Percentiles rank a stretch among this genome's conserved stretches.
Conservation (phyloP, 2,329 filamentous ascomycete species). For the Paracorniculantispora psalliotae region DNA sequence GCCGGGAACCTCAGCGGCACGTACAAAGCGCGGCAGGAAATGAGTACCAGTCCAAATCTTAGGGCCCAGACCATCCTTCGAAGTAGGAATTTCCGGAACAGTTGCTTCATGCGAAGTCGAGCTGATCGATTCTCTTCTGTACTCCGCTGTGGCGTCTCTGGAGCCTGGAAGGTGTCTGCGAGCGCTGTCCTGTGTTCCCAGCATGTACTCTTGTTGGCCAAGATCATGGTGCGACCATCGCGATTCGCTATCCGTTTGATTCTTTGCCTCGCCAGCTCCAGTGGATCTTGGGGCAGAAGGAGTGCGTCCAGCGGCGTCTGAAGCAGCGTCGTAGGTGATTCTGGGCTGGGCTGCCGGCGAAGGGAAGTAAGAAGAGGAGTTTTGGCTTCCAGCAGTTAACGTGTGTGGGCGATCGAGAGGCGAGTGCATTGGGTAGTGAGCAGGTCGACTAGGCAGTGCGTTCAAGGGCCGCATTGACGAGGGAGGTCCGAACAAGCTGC, state of each 20-base stretch:
- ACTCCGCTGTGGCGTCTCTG: constrained; percentile 28
- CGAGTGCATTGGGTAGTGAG: constrained; percentile 38
- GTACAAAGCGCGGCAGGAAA: constrained; percentile 61
- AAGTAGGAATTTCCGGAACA: constrained; percentile 30
- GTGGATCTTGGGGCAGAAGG: constrained; percentile 43
- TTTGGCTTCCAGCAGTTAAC: neutral
- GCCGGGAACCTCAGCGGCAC: constrained; percentile 63
- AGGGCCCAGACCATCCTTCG: constrained; percentile 58
- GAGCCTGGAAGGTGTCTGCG: constrained; percentile 32
- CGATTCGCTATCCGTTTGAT: constrained; percentile 31
- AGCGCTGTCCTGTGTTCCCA: constrained; percentile 35
- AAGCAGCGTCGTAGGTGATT: constrained; percentile 37
- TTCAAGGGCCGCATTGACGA: constrained; percentile 38
- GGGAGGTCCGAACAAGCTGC: constrained; percentile 51
- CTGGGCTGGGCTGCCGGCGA: constrained; percentile 40
- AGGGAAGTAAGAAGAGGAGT: constrained; percentile 42
- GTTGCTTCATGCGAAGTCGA: constrained; percentile 26
- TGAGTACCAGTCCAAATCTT: constrained; percentile 67
- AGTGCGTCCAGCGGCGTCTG: constrained; percentile 31
- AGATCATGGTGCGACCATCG: constrained; percentile 39
- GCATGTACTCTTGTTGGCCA: constrained; percentile 40
- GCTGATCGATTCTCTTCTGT: constrained; percentile 21
- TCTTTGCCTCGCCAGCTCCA: constrained; percentile 34
- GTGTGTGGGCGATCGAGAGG: constrained; percentile 41
- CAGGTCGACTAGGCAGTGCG: constrained; percentile 43